Conservation (phyloP, 441 rosid genomes). For the Euphorbia schlechtendalii region DNA sequence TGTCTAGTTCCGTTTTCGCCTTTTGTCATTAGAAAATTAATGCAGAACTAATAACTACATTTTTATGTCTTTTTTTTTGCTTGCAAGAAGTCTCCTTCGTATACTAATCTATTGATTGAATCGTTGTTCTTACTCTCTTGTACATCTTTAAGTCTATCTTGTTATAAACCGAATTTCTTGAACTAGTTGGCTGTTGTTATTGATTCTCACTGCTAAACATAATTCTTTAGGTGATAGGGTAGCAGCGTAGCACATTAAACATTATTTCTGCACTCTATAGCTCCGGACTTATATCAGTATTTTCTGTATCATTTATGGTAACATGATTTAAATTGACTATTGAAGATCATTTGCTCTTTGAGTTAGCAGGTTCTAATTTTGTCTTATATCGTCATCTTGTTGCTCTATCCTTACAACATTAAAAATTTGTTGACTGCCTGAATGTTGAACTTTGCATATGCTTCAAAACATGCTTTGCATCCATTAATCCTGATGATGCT, state of each 20-base stretch:
- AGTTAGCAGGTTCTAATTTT: background rate
- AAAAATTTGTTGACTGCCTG: background rate
- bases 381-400: background rate
- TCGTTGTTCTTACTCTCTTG: no score
- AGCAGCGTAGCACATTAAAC: background rate
- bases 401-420: background rate
- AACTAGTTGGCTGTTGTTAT: slow-evolving; percentile 4
- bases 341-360: background rate
- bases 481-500: slow-evolving; percentile 14
- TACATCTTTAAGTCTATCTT: background rate
- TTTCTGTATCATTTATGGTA: slow-evolving; percentile 4
- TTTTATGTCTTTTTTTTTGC: background rate
- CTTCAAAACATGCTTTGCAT: slow-evolving; percentile 3
- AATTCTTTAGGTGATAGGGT: no score
- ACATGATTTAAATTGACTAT: background rate
- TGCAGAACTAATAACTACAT: background rate
- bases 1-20: background rate
- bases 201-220: no score
- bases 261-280: background rate
- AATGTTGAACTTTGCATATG: slow-evolving; percentile 1
- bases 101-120: background rate
- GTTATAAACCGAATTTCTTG: background rate
- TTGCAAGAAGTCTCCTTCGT: background rate
- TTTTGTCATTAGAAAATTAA: background rate
- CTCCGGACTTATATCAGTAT: background rate